Evolutionary conservation across 805 yeast genomes (phyloP).

Genomic region (Schwanniomyces yamadae): DNA sequence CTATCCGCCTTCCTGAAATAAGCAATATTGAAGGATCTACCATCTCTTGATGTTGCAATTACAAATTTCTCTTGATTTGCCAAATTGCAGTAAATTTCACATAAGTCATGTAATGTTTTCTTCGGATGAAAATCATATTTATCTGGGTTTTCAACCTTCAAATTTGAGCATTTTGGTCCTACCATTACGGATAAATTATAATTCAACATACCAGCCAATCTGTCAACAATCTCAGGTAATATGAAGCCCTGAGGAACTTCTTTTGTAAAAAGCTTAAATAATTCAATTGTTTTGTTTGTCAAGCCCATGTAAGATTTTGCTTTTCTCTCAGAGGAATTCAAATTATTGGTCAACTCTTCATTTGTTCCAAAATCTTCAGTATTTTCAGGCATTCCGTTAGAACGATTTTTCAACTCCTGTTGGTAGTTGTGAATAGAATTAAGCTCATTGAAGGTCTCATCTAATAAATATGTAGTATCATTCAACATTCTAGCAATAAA

Average conservation of each 20-base stretch:
- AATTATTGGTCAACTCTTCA: slow-evolving; percentile 58
- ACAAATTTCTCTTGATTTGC: slow-evolving; percentile 64
- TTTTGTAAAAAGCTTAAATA: slow-evolving; percentile 77
- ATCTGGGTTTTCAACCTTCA: slow-evolving; percentile 82
- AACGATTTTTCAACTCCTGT: slow-evolving; percentile 56
- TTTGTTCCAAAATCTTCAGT: slow-evolving; percentile 49
- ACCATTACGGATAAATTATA: slow-evolving; percentile 89
- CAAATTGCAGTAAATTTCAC: slow-evolving; percentile 75
- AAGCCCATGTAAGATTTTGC: slow-evolving; percentile 82
- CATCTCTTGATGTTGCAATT: slow-evolving; percentile 82
- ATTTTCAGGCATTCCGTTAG: slow-evolving; percentile 26
- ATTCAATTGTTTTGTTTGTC: slow-evolving; percentile 75
- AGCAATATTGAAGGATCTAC: slow-evolving; percentile 75
- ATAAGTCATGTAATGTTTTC: slow-evolving; percentile 62
- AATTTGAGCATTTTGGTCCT: slow-evolving; percentile 89
- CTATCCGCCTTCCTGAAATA: slow-evolving; percentile 69
- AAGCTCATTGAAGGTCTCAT: slow-evolving; percentile 82
- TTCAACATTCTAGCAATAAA: slow-evolving; percentile 94
- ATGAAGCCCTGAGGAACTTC: slow-evolving; percentile 86
- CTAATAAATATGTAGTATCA: slow-evolving; percentile 87
- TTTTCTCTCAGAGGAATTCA: slow-evolving; percentile 65
- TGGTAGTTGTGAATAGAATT: slow-evolving; percentile 75
- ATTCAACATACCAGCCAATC: slow-evolving; percentile 94
- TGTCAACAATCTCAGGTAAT: slow-evolving; percentile 85
- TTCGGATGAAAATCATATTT: slow-evolving; percentile 82